Evolutionary conservation across 768 basidiomycete genomes (phyloP), one percentile per base, ranked within the genome.

Genomic region (Termitomyces sp.): DNA sequence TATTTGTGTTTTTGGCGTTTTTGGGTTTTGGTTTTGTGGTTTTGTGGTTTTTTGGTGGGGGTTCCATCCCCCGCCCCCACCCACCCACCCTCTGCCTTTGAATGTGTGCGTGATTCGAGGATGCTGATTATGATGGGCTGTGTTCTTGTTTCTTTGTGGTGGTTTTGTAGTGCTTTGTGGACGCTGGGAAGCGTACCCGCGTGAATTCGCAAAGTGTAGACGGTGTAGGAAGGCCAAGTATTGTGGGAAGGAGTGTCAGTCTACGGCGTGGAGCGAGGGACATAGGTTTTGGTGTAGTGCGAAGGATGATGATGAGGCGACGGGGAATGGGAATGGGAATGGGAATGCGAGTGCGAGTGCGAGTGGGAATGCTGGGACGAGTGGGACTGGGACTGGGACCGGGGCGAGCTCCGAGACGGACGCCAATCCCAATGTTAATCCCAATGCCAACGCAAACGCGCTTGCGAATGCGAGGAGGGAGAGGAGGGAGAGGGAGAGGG

Each of bases 161-260:
- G 27, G 2, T 27, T 27, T 27, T 13, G 11, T 60, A 91, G 89
- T 98, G 95, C 81, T 91, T 49, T 98, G 97, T 66, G 97, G 96
- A 0, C 84, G 84, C 64, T 98, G 95, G 97, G 97, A 99, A 72
- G 77, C 80, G 12, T 91, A 85, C 65, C 92, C 96, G 1, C 82
- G 96, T 30, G 93, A 98, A 72, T 99, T 99, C 72, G 95, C 95
- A 9, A 98, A 99, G 69, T 98, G 97, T 68, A 73, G 97, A 53
- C 78, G 96, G 64, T 99, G 97, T 74, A 75, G 96, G 65, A 97
- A 98, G 73, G 97, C 96, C 11, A 99, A 99, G 72, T 99, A 98
- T 70, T 98, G 97, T 67, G 93, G 93, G 27, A 98, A 98, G 72
- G 91, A 95, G 65, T 98, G 95, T 68, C 95, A 97, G 76, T 93